Conservation (phyloP, 2,329 filamentous ascomycete genomes). For the Sclerotinia subarctica region DNA sequence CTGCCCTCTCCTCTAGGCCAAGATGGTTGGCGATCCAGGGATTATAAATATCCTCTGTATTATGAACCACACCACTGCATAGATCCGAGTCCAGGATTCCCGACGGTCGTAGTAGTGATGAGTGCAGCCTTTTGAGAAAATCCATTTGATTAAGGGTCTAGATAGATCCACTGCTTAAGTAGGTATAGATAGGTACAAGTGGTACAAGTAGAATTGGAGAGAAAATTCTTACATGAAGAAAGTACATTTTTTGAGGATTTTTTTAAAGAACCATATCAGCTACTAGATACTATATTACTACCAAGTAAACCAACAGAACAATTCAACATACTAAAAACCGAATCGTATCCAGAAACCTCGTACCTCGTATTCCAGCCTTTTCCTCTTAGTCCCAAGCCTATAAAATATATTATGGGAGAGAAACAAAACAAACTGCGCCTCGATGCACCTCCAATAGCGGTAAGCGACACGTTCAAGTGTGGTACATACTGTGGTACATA, state of each 20-base stretch:
- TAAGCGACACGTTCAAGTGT: neutral
- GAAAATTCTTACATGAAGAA: neutral
- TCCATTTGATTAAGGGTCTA: neutral
- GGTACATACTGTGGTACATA: neutral
- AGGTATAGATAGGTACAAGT: too few relatives aligned
- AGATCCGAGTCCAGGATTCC: conserved; percentile 6
- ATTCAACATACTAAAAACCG: neutral
- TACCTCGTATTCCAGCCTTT: neutral
- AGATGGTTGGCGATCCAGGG: neutral
- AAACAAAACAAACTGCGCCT: neutral
- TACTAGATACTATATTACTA: neutral
- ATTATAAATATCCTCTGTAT: neutral
- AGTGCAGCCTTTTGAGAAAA: too few relatives aligned
- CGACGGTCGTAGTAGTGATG: too few relatives aligned
- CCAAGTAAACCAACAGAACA: neutral
- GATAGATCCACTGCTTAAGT: neutral
- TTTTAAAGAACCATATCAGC: neutral
- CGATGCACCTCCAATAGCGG: neutral
- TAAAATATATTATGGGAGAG: too few relatives aligned
- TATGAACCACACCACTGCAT: neutral
- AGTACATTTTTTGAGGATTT: neutral
- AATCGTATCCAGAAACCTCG: neutral
- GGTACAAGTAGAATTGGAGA: neutral
- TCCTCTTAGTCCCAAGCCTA: neutral
- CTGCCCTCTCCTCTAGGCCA: neutral